Evolutionary conservation across 83 land plant genomes (phyloP).

Genomic region (Thuja plicata): DNA sequence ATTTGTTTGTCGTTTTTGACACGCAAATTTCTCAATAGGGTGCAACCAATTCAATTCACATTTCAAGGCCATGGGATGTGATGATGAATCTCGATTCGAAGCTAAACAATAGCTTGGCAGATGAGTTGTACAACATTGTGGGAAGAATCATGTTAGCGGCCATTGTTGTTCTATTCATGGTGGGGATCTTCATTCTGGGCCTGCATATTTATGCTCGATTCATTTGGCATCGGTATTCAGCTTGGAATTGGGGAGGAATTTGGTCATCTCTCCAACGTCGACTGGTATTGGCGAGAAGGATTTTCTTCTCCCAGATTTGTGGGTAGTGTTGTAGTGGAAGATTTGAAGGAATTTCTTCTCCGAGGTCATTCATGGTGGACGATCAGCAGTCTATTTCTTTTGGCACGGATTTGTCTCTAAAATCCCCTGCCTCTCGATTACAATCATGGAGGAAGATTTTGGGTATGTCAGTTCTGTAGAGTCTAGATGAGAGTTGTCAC

Average conservation of each 20-base stretch:
- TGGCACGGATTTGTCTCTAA: neutral
- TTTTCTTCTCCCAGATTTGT: neutral
- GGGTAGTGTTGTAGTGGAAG: constrained; percentile 32
- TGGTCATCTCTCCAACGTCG: neutral
- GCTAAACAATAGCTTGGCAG: no score
- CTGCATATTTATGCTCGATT: neutral
- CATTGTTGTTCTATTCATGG: constrained; percentile 6
- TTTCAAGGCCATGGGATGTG: no score
- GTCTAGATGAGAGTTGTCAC: neutral
- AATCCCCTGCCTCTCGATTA: constrained; percentile 34
- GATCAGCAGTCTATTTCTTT: neutral
- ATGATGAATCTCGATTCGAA: no score
- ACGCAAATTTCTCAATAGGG: no score
- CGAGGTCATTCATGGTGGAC: neutral
- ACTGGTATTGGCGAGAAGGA: neutral
- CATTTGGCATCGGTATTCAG: neutral
- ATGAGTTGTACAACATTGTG: no score
- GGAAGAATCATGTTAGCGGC: constrained; percentile 9
- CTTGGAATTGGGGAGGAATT: neutral
- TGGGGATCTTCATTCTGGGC: neutral
- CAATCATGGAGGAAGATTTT: constrained; percentile 45
- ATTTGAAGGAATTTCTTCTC: neutral
- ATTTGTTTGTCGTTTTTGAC: no score
- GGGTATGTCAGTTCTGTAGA: constrained; percentile 23
- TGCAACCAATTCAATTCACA: no score